These are phyloP conservation scores for Polygonum aviculare DNA, from an alignment of 148 eudicot species.

Conservation along the genomic window DNA sequence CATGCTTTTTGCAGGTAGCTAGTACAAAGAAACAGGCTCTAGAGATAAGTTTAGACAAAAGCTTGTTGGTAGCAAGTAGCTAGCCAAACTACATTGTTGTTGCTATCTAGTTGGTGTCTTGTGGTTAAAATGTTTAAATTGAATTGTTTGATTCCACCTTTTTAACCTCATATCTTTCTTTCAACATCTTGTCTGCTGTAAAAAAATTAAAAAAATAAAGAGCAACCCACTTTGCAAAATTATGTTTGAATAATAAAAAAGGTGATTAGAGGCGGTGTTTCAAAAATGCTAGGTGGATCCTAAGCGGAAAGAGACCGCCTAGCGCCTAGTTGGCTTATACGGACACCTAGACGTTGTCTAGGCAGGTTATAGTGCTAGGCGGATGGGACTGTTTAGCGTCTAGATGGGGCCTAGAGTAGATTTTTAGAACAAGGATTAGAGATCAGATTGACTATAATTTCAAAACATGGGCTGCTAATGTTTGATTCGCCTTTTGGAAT, in stretches of 20 bases:
- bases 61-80: background rate
- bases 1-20: background rate
- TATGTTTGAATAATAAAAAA: too few relatives aligned
- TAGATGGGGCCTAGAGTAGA: too few relatives aligned
- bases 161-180: background rate
- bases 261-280: too few relatives aligned
- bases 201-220: background rate
- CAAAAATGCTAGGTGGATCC: too few relatives aligned
- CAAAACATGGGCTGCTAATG: background rate
- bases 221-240: background rate
- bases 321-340: too few relatives aligned
- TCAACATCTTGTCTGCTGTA: background rate
- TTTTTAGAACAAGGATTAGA: background rate
- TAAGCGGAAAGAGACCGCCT: too few relatives aligned
- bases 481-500: background rate
- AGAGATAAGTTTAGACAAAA: background rate
- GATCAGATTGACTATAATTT: background rate
- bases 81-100: background rate
- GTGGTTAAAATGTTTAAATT: background rate
- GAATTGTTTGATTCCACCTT: background rate
- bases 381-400: too few relatives aligned
- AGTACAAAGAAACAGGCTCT: slow-evolving; percentile 4
- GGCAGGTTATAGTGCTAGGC: too few relatives aligned
- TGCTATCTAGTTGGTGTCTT: slow-evolving; percentile 1
- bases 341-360: too few relatives aligned